Evolutionary conservation across 1,139 yeast species (phyloP).

Genomic region (Wickerhamiella pararugosa): DNA sequence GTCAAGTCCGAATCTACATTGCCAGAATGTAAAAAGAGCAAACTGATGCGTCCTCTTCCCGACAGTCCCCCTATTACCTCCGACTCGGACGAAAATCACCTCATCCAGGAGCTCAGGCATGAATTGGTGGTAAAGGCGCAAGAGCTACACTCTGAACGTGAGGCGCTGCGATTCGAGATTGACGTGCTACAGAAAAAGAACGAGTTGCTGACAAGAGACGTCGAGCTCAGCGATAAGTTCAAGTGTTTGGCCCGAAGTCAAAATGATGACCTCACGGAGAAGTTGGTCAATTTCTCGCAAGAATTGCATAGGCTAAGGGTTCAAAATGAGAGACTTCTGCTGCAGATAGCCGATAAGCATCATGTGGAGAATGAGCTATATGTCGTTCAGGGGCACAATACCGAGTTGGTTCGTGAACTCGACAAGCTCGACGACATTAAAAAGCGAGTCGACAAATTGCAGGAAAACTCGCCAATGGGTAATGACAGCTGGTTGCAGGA

Average conservation of each 20-base stretch:
- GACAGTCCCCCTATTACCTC: not conserved
- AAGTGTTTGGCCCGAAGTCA: not conserved
- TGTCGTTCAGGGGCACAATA: not conserved
- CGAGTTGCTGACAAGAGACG: not conserved
- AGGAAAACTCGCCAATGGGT: not conserved
- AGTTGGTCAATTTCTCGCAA: not conserved
- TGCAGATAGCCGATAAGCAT: not conserved
- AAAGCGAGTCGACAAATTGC: not conserved
- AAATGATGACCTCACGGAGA: not conserved
- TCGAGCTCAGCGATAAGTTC: not conserved
- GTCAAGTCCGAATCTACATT: not conserved
- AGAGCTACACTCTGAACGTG: not conserved
- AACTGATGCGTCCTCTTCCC: conserved; percentile 5
- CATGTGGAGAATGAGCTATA: not conserved
- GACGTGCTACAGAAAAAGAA: not conserved
- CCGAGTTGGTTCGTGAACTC: conserved; percentile 1
- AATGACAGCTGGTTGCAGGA: not conserved
- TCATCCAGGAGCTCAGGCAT: not conserved
- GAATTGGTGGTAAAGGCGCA: not conserved
- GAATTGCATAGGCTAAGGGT: conserved; percentile 1
- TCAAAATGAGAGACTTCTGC: conserved; percentile 2
- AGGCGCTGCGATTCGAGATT: not conserved
- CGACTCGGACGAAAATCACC: not conserved
- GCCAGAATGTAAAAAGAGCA: too few relatives aligned
- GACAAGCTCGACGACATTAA: not conserved